Evolutionary conservation across 2,329 filamentous ascomycete genomes (phyloP), one percentile per base, ranked within the genome.

Genomic region (Amphichorda felina): DNA sequence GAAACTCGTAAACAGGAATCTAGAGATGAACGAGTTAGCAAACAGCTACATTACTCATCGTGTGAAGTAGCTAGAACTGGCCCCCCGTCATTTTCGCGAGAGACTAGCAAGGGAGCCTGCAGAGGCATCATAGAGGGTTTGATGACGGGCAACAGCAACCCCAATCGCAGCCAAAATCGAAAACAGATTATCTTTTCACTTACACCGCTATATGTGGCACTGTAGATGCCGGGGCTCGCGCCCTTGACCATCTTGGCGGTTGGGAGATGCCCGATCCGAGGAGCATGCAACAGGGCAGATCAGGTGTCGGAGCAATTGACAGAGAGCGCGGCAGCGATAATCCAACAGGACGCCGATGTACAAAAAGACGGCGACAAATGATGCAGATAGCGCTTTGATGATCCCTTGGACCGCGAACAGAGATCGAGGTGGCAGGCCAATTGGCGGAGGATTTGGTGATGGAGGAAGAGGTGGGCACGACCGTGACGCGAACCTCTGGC

Each of bases 1-100:
- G 87, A 60, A 77, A 91, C 55, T 96, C 91, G 55, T 91, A 95
- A 9, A 96, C 89, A 25, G 89, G 89, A 41, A 94, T 87, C 86
- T 95, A 18, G 17, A 28, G 34, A 33, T 19, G 21, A 6, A 6
- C 21, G 21, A 24, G 21, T 24, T 10, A 24, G 21, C 21, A n/a
- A n/a, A n/a, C n/a, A n/a, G n/a, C n/a, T n/a, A n/a, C n/a, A n/a
- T n/a, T n/a, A n/a, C n/a, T n/a, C n/a, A n/a, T n/a, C n/a, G n/a
- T n/a, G n/a, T n/a, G n/a, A n/a, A n/a, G n/a, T n/a, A n/a, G n/a
- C n/a, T n/a, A n/a, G n/a, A n/a, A n/a, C n/a, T n/a, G n/a, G n/a
- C n/a, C n/a, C n/a, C n/a, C n/a, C n/a, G n/a, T n/a, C n/a, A n/a
- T n/a, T n/a, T n/a, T n/a, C n/a, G n/a, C n/a, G n/a, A n/a, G n/a